Base-by-base conservation (phyloP, 2,329 filamentous ascomycete species). In the Fusarium sp. region DNA sequence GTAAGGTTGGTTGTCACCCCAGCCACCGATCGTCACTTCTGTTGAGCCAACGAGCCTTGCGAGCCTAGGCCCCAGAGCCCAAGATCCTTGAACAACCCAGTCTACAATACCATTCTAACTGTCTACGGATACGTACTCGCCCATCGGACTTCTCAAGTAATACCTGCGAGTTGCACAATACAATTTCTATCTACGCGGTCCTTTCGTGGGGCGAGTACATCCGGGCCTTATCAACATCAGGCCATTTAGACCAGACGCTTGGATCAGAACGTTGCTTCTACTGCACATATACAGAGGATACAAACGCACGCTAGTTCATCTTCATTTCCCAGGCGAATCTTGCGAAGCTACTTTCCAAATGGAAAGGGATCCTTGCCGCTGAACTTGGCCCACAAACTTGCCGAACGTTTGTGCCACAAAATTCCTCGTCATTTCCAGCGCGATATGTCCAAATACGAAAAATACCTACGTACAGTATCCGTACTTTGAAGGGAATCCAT, bases 241-340 rank as follows among this genome's bases (percentile, higher is more conserved):
- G 56, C 65, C 73, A 74, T 54, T 42, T 72, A 57, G 66, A 52
- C 34, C 49, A 52, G 23, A 28, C 49, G 49, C 56, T 57, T 51
- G 63, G 68, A 63, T 71, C 48, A 46, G 62, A 72, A 71, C 65
- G 48, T 67, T 58, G 64, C 68, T 73, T 68, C 59, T 60, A 58
- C 61, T 53, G 41, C 21, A 10, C 13, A 43, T 64, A 58, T 37
- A 67, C 19, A 52, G 23, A 60, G 39, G 65, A 59, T 67, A 67
- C 68, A 49, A 54, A 52, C 23, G 41, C 42, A 55, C 62, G 62
- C 61, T 64, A 64, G 54, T 61, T 61, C 43, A 64, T 70, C 70
- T 49, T 75, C 74, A 75, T 73, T 75, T 75, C 72, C 72, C 70
- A 63, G 59, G 58, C 57, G 48, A 52, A 37, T 10, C 26, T 19